phyloP scores from a whole-genome alignment of 2,329 filamentous ascomycete genomes.

The Dactylellina sp. region DNA sequence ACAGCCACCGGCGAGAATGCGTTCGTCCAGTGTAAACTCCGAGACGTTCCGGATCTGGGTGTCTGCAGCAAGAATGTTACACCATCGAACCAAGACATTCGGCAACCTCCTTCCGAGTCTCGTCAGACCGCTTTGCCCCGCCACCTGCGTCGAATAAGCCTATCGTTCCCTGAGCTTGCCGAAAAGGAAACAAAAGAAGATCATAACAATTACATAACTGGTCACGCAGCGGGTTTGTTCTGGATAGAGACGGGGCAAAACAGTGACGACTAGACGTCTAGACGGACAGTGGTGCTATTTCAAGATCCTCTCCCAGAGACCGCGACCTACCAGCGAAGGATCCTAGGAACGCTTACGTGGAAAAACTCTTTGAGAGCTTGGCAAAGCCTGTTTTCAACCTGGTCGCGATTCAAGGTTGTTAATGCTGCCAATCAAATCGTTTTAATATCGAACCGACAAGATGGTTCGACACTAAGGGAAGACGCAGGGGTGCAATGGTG shows the following conservation, averaged over 20 bases:
- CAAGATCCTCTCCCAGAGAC: conserved; percentile 1
- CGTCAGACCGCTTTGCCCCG: background rate
- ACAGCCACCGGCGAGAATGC: conserved; percentile 24
- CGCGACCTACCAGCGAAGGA: background rate
- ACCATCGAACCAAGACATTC: conserved; percentile 32
- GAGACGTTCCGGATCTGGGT: conserved; percentile 39
- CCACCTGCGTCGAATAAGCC: background rate
- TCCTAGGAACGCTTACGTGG: conserved; percentile 23
- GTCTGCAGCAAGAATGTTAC: conserved; percentile 23
- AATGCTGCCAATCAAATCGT: too few species aligned
- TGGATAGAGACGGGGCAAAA: conserved; percentile 4
- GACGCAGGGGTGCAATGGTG: conserved; percentile 1
- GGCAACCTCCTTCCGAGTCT: conserved; percentile 31
- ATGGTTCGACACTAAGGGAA: conserved; percentile 17
- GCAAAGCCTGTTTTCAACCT: conserved; percentile 2
- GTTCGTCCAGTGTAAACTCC: conserved; percentile 18
- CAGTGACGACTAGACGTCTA: background rate
- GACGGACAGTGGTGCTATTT: background rate
- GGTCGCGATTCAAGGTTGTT: background rate
- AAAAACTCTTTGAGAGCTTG: background rate
- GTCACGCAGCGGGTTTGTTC: conserved; percentile 16
- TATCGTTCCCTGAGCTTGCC: too few species aligned
- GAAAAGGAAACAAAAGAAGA: background rate
- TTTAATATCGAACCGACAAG: background rate
- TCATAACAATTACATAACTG: conserved; percentile 17